These are phyloP conservation scores for Cryptococcus hybrid DNA, from an alignment of 1,284 basidiomycete species.

Conservation along the genomic window DNA sequence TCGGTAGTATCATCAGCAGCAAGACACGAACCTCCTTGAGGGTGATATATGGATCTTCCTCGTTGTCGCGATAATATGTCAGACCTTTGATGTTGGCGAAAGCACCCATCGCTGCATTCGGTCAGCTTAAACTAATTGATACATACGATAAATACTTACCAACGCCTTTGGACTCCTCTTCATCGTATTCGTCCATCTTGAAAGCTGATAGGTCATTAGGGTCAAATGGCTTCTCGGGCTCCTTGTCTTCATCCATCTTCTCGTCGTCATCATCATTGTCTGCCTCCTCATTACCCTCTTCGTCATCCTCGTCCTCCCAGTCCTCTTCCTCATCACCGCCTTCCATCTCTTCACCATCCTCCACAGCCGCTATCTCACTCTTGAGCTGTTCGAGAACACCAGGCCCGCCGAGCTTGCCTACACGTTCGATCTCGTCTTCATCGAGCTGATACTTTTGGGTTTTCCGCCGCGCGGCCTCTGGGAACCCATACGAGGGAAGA, in stretches of 20 bases:
- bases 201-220: constrained; percentile 84
- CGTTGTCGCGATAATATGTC: constrained; percentile 84
- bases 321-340: constrained; percentile 73
- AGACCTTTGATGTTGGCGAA: constrained; percentile 97
- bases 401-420: constrained; percentile 80
- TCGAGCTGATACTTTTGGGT: constrained; percentile 93
- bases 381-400: constrained; percentile 79
- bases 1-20: neutral
- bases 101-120: constrained; percentile 66
- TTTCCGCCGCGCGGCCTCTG: constrained; percentile 69
- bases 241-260: constrained; percentile 58
- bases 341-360: constrained; percentile 52
- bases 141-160: constrained; percentile 50
- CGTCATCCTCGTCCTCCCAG: constrained; percentile 24
- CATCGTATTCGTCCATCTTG: constrained; percentile 90
- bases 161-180: constrained; percentile 65
- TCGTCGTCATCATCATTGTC: constrained; percentile 52
- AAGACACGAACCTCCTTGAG: constrained; percentile 72
- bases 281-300: constrained; percentile 52
- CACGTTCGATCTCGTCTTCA: constrained; percentile 84
- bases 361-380: constrained; percentile 70
- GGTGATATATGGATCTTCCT: constrained; percentile 97
- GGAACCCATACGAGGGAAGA: constrained; percentile 70
- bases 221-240: constrained; percentile 48
- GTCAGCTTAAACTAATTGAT: neutral